Base-by-base conservation (phyloP, 176 grass and related monocot genomes). In the Musa itinerans region DNA sequence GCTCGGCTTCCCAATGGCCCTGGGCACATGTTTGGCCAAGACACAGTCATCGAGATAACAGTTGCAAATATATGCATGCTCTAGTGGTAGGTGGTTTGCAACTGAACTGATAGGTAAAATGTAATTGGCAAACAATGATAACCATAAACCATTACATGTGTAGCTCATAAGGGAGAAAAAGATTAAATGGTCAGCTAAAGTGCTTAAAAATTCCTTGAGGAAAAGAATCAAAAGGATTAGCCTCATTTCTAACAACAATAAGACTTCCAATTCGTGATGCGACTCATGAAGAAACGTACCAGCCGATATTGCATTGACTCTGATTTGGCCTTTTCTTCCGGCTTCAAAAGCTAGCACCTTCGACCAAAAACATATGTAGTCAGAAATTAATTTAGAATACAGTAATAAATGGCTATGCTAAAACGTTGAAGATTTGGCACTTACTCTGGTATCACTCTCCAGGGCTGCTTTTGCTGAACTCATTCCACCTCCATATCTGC, bases 401-500 rank as follows among this genome's bases (percentile, higher is more conserved):
- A 65, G 22, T 23, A 7, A 34, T 52, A 43, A 72, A 26, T 50
- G 24, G 11, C 63, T 69, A 66, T 25, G 63, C 11, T 63, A 24
- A 49, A 69, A 79, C 27, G 4, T 54, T 43, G 24, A 81, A 50
- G 48, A 16, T 29, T 34, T 26, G 29, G 27, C 62, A 3, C 43
- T 29, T 85, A 92, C 92, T 78, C 78, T 85, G 50, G 89, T 96
- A 81, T 96, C 92, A 59, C 92, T 96, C 83, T 96, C 92, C 54
- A 92, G 83, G 53, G 92, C 89, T 82, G 92, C 92, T 82, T 96
- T 96, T 23, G 92, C 92, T 55, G 92, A 96, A 77, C 89, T 96
- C 92, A 96, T 92, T 63, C 89, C 92, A 52, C 89, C 92, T 50
- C 92, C 92, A 43, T 96, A 90, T 29, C 89, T 96, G 74, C 15